phyloP scores from a whole-genome alignment of 1,139 yeast genomes.

The Yamadazyma diospyri region DNA sequence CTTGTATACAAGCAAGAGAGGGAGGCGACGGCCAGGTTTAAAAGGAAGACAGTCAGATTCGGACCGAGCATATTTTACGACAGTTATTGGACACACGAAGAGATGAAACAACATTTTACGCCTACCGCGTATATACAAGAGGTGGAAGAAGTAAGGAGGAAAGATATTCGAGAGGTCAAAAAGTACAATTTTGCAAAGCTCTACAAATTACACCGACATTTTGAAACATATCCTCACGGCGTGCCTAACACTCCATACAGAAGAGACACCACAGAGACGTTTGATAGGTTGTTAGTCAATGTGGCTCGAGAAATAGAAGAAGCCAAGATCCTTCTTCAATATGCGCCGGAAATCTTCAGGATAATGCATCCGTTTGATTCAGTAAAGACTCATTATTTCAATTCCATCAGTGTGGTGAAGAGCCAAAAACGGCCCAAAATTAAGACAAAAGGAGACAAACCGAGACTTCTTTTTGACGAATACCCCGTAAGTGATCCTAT shows the following conservation, averaged over 20 bases:
- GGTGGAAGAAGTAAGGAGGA: not conserved
- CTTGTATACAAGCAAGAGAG: too few relatives aligned
- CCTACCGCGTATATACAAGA: not conserved
- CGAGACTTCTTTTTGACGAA: not conserved
- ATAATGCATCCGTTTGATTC: conserved; percentile 2
- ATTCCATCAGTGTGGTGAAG: conserved; percentile 1
- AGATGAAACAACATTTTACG: not conserved
- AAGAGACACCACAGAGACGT: conserved; percentile 1
- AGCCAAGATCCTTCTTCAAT: not conserved
- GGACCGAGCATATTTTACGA: not conserved
- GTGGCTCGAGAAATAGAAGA: not conserved
- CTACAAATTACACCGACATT: not conserved
- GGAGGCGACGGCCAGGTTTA: not conserved
- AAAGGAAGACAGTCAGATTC: not conserved
- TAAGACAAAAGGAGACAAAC: not conserved
- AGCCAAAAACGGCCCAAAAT: not conserved
- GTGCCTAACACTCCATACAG: conserved; percentile 3
- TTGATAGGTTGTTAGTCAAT: not conserved
- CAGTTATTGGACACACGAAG: not conserved
- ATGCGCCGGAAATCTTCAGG: conserved; percentile 4
- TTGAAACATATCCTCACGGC: conserved; percentile 1
- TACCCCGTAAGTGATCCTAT: not conserved
- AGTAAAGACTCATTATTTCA: not conserved
- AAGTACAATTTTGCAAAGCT: not conserved
- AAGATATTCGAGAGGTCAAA: not conserved